Conservation (phyloP, 192 early-diverging fungal species). For the Cetraspora pellucida region DNA sequence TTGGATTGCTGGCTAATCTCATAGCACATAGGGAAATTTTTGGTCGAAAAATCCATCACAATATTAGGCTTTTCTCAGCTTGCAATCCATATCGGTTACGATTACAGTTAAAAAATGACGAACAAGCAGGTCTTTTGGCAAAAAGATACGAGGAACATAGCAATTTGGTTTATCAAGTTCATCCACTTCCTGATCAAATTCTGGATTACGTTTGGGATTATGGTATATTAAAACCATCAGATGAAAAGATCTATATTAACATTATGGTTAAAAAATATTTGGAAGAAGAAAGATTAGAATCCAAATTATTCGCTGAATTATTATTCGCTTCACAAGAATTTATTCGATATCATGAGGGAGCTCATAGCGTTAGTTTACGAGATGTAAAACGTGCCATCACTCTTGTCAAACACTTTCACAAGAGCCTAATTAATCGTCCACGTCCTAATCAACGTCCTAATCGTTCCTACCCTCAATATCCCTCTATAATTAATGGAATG, state of each 20-base stretch:
- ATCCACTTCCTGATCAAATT: constrained; percentile 31
- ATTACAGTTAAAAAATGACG: background rate
- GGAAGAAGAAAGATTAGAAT: background rate
- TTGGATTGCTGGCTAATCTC: no score
- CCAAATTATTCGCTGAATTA: constrained; percentile 7
- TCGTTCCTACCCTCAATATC: background rate
- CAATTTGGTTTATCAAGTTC: constrained; percentile 31
- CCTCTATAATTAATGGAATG: background rate
- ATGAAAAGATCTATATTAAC: constrained; percentile 1
- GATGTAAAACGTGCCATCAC: constrained; percentile 24
- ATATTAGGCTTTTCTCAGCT: constrained; percentile 27
- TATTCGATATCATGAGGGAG: constrained; percentile 18
- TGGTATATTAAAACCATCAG: constrained; percentile 18
- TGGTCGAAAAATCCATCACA: constrained; percentile 10
- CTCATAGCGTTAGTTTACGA: constrained; percentile 31
- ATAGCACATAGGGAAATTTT: no score
- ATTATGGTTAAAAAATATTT: background rate
- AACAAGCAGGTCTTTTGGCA: background rate
- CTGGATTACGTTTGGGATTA: constrained; percentile 34
- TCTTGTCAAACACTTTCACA: background rate
- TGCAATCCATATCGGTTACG: constrained; percentile 35
- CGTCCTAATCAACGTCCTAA: background rate
- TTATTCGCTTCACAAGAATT: constrained; percentile 32
- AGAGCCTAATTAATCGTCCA: constrained; percentile 21
- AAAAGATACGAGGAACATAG: constrained; percentile 25